Evolutionary conservation across 352 stramenopile genomes (phyloP).

Genomic region (Aphanomyces astaci): DNA sequence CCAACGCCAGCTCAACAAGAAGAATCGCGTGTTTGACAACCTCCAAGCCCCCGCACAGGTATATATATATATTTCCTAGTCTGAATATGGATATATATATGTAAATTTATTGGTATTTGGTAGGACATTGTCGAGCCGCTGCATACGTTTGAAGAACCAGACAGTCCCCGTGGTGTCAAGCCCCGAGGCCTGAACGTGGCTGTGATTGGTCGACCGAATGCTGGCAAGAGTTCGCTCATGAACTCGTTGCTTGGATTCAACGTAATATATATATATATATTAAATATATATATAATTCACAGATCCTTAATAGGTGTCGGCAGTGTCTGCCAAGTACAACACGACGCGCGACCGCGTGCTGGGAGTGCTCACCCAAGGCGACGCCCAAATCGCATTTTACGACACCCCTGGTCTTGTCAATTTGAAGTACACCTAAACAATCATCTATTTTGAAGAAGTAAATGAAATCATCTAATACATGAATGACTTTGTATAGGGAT

Average conservation of each 20-base stretch:
- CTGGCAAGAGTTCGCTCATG: slow-evolving; percentile 82
- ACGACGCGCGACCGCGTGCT: slow-evolving; percentile 73
- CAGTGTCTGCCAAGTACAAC: slow-evolving; percentile 84
- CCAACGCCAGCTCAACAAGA: slow-evolving; percentile 16
- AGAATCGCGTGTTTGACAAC: slow-evolving; percentile 15
- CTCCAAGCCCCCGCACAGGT: slow-evolving; percentile 9
- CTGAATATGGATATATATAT: no score
- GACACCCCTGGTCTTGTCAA: slow-evolving; percentile 83
- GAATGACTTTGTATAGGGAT: slow-evolving; percentile 31
- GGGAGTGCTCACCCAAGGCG: slow-evolving; percentile 63
- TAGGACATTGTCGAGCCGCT: slow-evolving; percentile 19
- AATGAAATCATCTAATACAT: background rate
- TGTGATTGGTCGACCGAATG: slow-evolving; percentile 80
- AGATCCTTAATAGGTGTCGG: no score
- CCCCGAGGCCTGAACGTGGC: slow-evolving; percentile 63
- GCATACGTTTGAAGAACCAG: slow-evolving; percentile 14
- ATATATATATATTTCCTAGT: background rate
- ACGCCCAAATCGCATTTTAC: slow-evolving; percentile 77
- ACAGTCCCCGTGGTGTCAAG: slow-evolving; percentile 22
- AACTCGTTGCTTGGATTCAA: slow-evolving; percentile 71
- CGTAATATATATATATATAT: no score
- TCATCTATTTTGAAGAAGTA: no score
- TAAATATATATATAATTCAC: no score
- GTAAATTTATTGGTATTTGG: background rate
- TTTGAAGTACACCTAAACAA: slow-evolving; percentile 53